Percentiles rank a stretch among this genome's conserved stretches.
These are phyloP conservation scores for Fusarium tanahbumbuense DNA, from an alignment of 2,329 filamentous ascomycete genomes.

Conservation along the genomic window DNA sequence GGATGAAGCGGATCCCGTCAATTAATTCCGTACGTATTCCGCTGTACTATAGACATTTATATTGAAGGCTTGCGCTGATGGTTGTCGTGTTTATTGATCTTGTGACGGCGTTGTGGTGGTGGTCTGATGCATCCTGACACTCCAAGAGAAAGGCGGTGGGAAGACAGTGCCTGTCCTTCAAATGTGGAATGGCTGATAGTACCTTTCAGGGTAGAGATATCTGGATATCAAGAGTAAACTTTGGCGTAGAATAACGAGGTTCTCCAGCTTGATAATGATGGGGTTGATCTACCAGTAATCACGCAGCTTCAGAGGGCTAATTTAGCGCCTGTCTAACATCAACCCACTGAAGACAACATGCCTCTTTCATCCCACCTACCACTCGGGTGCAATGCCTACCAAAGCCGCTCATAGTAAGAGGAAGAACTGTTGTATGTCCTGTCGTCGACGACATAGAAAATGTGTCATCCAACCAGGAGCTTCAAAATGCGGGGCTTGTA, in stretches of 20 bases:
- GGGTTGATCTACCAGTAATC: background rate
- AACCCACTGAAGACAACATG: background rate
- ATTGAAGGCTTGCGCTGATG: background rate
- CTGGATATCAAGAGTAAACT: background rate
- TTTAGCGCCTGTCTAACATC: background rate
- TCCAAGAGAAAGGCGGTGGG: background rate
- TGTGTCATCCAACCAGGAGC: background rate
- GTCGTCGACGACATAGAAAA: conserved; percentile 8
- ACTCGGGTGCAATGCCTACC: background rate
- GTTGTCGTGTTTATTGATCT: background rate
- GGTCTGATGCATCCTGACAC: background rate
- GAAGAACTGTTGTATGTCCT: conserved; percentile 1
- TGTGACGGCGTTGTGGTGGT: background rate
- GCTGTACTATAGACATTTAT: fast-evolving
- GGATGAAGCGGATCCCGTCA: background rate
- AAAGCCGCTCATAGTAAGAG: background rate
- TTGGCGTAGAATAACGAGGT: background rate
- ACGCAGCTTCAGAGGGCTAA: background rate
- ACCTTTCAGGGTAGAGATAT: fast-evolving
- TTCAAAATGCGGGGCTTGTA: background rate
- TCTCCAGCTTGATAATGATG: background rate
- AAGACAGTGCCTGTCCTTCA: background rate
- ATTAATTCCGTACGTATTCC: background rate
- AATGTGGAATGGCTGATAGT: background rate
- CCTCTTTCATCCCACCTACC: background rate